phyloP scores from a whole-genome alignment of 2,329 filamentous ascomycete genomes.

The Neodidymelliopsis sp. region DNA sequence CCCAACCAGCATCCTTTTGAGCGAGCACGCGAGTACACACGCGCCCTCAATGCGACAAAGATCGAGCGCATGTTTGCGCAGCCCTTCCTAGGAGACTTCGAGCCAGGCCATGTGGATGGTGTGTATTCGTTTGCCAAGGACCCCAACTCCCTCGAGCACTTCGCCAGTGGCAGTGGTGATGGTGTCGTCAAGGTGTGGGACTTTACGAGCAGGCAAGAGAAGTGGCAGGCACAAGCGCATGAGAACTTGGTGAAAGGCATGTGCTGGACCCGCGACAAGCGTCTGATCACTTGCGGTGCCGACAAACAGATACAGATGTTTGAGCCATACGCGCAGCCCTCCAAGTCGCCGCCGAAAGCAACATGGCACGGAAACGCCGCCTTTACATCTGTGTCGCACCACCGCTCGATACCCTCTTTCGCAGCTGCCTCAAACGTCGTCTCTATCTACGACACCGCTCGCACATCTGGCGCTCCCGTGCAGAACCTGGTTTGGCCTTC shows the following conservation, averaged over 20 bases:
- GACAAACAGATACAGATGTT: conserved; percentile 91
- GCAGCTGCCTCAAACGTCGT: conserved; percentile 80
- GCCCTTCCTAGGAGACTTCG: conserved; percentile 86
- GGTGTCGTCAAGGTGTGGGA: conserved; percentile 96
- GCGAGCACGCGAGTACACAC: conserved; percentile 83
- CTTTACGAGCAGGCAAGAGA: conserved; percentile 73
- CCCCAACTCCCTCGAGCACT: conserved; percentile 55
- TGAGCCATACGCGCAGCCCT: conserved; percentile 80
- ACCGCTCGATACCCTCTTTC: conserved; percentile 79
- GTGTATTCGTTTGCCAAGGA: conserved; percentile 60
- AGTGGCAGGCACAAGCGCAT: conserved; percentile 82
- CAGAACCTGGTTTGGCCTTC: conserved; percentile 89
- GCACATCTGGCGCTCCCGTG: conserved; percentile 77
- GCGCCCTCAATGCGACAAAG: conserved; percentile 84
- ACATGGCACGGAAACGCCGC: conserved; percentile 85
- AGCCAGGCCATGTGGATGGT: conserved; percentile 90
- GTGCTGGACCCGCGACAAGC: conserved; percentile 85
- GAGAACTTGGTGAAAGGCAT: conserved; percentile 93
- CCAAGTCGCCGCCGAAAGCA: conserved; percentile 74
- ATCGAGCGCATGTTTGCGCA: conserved; percentile 90
- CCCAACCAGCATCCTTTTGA: conserved; percentile 90
- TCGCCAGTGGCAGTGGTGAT: conserved; percentile 65
- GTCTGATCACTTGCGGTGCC: conserved; percentile 83
- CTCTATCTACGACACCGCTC: conserved; percentile 86
- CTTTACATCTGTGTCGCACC: conserved; percentile 85